Base-by-base conservation (phyloP, 352 stramenopile genomes). In the Plasmopara muralis region DNA sequence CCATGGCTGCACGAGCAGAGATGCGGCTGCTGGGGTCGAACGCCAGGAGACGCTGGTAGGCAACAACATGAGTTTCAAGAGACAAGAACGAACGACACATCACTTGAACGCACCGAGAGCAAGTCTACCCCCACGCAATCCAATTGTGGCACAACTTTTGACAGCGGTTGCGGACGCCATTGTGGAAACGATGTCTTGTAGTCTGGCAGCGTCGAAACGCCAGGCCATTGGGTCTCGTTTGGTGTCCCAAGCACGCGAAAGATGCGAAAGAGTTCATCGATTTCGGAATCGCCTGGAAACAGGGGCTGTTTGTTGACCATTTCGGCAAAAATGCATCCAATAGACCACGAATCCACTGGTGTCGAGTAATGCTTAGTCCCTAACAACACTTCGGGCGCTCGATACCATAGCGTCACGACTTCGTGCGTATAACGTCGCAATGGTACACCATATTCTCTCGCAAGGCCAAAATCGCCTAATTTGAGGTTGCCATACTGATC, bases 241-340 rank as follows among this genome's bases (percentile, higher is more conserved):
- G 97, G 97, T 9, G 97, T 99, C 25, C 97, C 97, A 6, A 99
- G 66, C 29, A 97, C 89, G 12, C 80, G 74, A 69, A 99, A 99
- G 52, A 99, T 99, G 42, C 98, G 97, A 70, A 98, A 99, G 25
- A 99, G 73, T 64, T 99, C 93, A 66, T 99, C 96, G 66, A 99
- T 98, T 72, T 99, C 97, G 20, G 92, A 98, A 64, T 99, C 94
- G 13, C 95, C 95, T 6, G 85, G 83, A 52, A 95, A 95, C 6
- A 96, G 59, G 20, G 83, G 83, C 64, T 90, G 80, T 44, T 91
- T 89, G 57, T 89, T 96, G 43, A 95, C 76, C 86, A 98, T 96
- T 61, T 98, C 91, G 28, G 79, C 89, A 64, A 98, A 97, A 56
- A 98, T 96, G 57, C 88, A 97, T 14, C 93, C 90, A 43, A 91